phyloP scores from a whole-genome alignment of 2,329 filamentous ascomycete species.

The Xylaria multiplex region DNA sequence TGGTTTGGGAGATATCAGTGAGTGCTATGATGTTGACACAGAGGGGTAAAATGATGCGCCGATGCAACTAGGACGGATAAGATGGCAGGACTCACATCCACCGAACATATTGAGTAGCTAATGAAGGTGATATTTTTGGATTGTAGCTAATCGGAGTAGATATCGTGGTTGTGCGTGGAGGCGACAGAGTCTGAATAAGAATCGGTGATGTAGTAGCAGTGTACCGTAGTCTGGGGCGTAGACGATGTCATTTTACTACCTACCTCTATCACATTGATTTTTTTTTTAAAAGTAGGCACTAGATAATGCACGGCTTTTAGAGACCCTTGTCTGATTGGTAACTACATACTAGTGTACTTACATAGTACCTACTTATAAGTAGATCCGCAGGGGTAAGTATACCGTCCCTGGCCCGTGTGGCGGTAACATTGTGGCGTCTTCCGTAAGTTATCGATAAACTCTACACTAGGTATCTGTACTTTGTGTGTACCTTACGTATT shows the following conservation, averaged over 20 bases:
- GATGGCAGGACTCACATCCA: slow-evolving; percentile 39
- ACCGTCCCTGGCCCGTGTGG: slow-evolving; percentile 10
- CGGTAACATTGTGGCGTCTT: slow-evolving; percentile 28
- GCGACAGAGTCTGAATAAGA: neutral
- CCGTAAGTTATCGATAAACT: neutral
- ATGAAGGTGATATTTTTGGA: neutral
- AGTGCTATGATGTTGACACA: neutral
- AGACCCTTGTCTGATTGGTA: neutral
- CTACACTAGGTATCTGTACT: neutral
- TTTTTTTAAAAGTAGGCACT: slow-evolving; percentile 1
- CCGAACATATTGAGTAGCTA: slow-evolving; percentile 42
- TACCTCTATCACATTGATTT: neutral
- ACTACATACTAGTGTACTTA: too few species aligned
- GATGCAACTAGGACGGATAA: neutral
- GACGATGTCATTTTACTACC: slow-evolving; percentile 15
- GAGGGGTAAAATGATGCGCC: slow-evolving; percentile 5
- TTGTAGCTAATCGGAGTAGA: neutral
- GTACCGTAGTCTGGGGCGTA: neutral
- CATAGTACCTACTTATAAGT: too few species aligned
- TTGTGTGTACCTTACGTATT: too few species aligned
- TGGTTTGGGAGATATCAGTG: slow-evolving; percentile 27
- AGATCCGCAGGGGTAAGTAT: neutral
- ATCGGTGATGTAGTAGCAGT: neutral
- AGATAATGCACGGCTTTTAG: neutral
- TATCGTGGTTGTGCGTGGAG: slow-evolving; percentile 5